phyloP scores from a whole-genome alignment of 2,329 filamentous ascomycete species.

The Blastomyces emzantsi region DNA sequence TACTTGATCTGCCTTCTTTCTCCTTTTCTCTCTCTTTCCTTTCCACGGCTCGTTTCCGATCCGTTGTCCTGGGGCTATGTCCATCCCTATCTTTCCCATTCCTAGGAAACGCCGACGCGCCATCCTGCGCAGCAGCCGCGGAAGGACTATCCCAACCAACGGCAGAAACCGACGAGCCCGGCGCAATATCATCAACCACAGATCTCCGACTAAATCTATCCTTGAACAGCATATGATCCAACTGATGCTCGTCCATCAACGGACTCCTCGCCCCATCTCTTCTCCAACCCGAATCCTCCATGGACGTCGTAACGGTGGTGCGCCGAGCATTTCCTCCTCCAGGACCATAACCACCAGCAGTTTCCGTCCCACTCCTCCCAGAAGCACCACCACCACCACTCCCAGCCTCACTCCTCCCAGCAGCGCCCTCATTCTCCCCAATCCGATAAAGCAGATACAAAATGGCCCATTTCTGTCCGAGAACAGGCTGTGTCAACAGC shows the following conservation, averaged over 20 bases:
- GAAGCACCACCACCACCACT: slow-evolving; percentile 18
- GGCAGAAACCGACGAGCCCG: slow-evolving; percentile 35
- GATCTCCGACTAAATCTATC: slow-evolving; percentile 19
- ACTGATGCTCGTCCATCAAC: slow-evolving; percentile 31
- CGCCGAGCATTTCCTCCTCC: neutral
- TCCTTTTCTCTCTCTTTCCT: slow-evolving; percentile 17
- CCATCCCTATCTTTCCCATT: slow-evolving; percentile 16
- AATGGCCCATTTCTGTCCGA: slow-evolving; percentile 95
- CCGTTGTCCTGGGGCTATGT: slow-evolving; percentile 1
- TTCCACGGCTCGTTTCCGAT: slow-evolving; percentile 4
- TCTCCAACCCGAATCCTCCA: neutral
- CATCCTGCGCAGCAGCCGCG: slow-evolving; percentile 21
- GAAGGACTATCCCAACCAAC: slow-evolving; percentile 22
- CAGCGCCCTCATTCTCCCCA: slow-evolving; percentile 48
- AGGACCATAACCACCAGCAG: neutral
- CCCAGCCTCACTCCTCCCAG: slow-evolving; percentile 13
- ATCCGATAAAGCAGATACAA: slow-evolving; percentile 82
- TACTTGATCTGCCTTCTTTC: slow-evolving; percentile 15
- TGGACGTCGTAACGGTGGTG: slow-evolving; percentile 5
- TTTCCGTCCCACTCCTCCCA: neutral
- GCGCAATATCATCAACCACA: slow-evolving; percentile 24
- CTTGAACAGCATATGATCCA: slow-evolving; percentile 31
- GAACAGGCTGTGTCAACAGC: slow-evolving; percentile 78
- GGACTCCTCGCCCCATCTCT: slow-evolving; percentile 27
- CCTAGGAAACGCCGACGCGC: slow-evolving; percentile 6